Base-by-base conservation (phyloP, 257 asterid genomes). In the Ligustrum vulgare region DNA sequence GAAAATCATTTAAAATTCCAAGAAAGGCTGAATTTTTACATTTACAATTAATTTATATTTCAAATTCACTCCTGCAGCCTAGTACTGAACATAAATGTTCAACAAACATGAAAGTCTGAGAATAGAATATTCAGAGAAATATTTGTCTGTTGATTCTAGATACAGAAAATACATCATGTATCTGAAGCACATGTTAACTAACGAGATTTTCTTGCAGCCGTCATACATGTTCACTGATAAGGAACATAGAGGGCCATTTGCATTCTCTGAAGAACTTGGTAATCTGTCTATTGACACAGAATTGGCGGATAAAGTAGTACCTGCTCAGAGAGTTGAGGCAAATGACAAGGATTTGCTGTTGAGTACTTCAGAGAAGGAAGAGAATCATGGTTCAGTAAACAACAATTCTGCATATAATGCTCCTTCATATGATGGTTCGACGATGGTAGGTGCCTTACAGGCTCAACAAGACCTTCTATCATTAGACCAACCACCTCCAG, bases 181-280 rank as follows among this genome's bases (percentile, higher is more conserved):
- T 68, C 60, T 51, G 49, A 25, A 75, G 22, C 18, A 8, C 80
- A 49, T 20, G 31, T 23, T 75, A 76, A 72, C 54, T 74, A 62
- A 81, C 6, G 12, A 69, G 49, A 62, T 47, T 74, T 66, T 72
- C 77, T 80, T 89, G 88, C 92, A 95, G 99, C 99, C 99, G 45
- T 93, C 99, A 18, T 95, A 93, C 87, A 88, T 91, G 98, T 95
- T 95, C 87, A 95, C 97, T 11, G 99, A 95, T 78, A 95, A 95
- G 81, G 99, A 91, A 77, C 85, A 95, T 83, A 86, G 98, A 89
- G 99, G 98, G 75, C 96, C 98, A 63, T 93, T 91, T 69, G 98
- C 97, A 58, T 95, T 95, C 83, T 84, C 97, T 1, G 99, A 95
- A 82, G 98, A 93, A 75, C 84, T 89, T 13, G 92, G 91, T 39